Evolutionary conservation across 768 basidiomycete species (phyloP).

Genomic region (Trichaptum fuscoviolaceum): DNA sequence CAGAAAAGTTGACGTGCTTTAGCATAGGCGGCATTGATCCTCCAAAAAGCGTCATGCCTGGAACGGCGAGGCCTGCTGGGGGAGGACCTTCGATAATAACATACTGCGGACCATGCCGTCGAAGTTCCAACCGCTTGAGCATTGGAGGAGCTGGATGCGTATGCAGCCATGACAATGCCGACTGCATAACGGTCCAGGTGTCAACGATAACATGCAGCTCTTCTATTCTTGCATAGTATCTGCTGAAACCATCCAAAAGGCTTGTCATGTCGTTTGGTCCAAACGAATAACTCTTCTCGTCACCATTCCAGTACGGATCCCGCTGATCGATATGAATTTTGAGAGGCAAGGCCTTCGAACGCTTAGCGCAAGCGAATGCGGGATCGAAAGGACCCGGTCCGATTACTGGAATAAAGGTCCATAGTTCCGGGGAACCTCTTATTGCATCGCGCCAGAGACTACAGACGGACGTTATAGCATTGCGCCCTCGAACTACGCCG

Average conservation of each 20-base stretch:
- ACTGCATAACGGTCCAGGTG: conserved; percentile 48
- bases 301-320: conserved; percentile 22
- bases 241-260: conserved; percentile 52
- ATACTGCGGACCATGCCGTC: conserved; percentile 47
- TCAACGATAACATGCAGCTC: conserved; percentile 54
- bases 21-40: conserved; percentile 36
- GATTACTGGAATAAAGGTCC: conserved; percentile 64
- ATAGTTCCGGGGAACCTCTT: conserved; percentile 45
- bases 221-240: conserved; percentile 15
- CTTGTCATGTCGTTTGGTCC: conserved; percentile 37
- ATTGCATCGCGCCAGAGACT: conserved; percentile 47
- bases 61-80: conserved; percentile 1
- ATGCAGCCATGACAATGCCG: conserved; percentile 44
- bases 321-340: conserved; percentile 58
- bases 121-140: conserved; percentile 62
- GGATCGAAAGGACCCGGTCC: conserved; percentile 45
- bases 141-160: conserved; percentile 11
- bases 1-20: conserved; percentile 48
- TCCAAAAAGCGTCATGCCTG: conserved; percentile 46
- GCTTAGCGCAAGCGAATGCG: conserved; percentile 51
- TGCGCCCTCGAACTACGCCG: conserved; percentile 31
- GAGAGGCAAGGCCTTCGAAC: conserved; percentile 49
- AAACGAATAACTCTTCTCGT: conserved; percentile 27
- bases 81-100: conserved; percentile 32
- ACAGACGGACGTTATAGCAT: conserved; percentile 56